Conservation (phyloP, 768 basidiomycete species). For the Cubamyces lactineus region DNA sequence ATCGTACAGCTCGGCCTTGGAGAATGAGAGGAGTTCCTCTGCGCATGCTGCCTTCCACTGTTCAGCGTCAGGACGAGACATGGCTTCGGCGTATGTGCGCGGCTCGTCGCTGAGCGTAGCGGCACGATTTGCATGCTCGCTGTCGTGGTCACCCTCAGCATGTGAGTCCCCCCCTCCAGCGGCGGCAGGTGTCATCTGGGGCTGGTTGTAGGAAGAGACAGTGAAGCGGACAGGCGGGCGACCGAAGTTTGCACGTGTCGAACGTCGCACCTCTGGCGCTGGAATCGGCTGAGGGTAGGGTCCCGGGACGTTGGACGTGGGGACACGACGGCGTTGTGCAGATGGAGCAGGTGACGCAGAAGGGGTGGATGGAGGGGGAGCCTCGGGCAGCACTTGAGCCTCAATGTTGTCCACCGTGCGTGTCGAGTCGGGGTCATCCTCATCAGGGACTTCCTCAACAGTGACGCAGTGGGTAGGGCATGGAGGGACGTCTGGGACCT, state of each 20-base stretch:
- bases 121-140: background rate
- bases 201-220: background rate
- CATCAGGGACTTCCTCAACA: background rate
- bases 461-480: background rate
- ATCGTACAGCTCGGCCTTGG: constrained; percentile 11
- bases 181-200: background rate
- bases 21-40: constrained; percentile 14
- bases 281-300: background rate
- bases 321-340: background rate
- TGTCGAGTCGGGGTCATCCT: background rate
- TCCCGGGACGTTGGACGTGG: background rate
- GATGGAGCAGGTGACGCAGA: background rate
- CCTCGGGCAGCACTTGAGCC: background rate
- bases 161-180: constrained; percentile 1
- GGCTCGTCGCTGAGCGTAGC: constrained; percentile 15
- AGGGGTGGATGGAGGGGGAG: background rate
- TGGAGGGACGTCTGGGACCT: background rate
- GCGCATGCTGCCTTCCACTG: constrained; percentile 20
- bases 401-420: background rate
- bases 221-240: background rate
- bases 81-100: constrained; percentile 28
- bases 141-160: background rate
- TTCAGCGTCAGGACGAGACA: constrained; percentile 30
- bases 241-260: background rate
- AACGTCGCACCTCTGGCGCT: constrained; percentile 1